Conservation (phyloP, 2,329 filamentous ascomycete species). For the Didymella glomerata region DNA sequence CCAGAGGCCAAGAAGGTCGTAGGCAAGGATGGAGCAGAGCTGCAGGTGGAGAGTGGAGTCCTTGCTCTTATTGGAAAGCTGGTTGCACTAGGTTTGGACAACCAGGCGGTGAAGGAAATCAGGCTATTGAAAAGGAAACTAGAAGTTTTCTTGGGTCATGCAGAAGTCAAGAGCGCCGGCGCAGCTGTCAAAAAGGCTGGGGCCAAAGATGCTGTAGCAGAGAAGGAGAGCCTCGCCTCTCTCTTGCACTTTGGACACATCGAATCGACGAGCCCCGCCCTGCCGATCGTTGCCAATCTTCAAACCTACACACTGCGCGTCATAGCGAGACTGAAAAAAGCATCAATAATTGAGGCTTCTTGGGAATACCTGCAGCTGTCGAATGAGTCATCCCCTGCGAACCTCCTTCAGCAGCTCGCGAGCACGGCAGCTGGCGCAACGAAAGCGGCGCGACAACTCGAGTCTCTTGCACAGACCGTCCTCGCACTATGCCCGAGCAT, state of each 20-base stretch:
- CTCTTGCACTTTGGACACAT: conserved; percentile 68
- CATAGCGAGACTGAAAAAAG: conserved; percentile 67
- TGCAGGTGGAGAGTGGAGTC: conserved; percentile 78
- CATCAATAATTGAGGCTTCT: conserved; percentile 65
- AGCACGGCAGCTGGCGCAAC: conserved; percentile 57
- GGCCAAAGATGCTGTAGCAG: conserved; percentile 45
- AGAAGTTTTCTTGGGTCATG: conserved; percentile 51
- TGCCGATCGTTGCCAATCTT: conserved; percentile 68
- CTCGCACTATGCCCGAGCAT: conserved; percentile 73
- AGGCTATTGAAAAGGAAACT: conserved; percentile 70
- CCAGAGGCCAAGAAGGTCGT: conserved; percentile 62
- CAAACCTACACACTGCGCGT: conserved; percentile 73
- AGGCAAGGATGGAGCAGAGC: conserved; percentile 64
- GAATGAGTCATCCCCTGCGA: conserved; percentile 65
- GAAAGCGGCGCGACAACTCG: conserved; percentile 72
- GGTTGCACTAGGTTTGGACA: conserved; percentile 69
- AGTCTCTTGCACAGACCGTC: conserved; percentile 70
- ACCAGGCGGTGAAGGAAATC: conserved; percentile 74
- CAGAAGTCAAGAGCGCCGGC: conserved; percentile 11
- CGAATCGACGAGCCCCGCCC: conserved; percentile 39
- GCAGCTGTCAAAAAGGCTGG: conserved; percentile 20
- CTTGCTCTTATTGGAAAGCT: conserved; percentile 73
- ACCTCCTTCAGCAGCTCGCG: conserved; percentile 62
- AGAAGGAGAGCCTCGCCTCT: conserved; percentile 62
- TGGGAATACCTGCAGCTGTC: conserved; percentile 64